phyloP scores from a whole-genome alignment of 768 basidiomycete genomes.

The Leccinum aurantiacum region DNA sequence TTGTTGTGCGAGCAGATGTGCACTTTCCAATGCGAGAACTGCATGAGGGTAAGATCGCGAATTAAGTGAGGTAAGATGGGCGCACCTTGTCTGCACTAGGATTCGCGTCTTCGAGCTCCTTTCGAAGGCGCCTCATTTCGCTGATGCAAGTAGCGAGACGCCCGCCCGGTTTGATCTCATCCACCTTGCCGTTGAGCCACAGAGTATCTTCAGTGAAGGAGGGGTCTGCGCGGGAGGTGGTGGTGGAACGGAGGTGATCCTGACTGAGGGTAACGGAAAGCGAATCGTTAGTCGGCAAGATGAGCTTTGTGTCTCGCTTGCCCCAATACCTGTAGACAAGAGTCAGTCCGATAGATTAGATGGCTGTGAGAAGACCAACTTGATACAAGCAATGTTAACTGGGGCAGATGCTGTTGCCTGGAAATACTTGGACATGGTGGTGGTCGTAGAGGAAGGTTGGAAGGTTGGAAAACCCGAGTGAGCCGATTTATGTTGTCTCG shows the following conservation, averaged over 20 bases:
- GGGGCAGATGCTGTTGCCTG: conserved; percentile 91
- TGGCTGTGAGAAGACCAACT: conserved; percentile 48
- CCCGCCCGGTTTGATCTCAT: conserved; percentile 80
- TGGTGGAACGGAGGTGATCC: conserved; percentile 92
- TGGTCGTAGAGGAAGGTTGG: conserved; percentile 13
- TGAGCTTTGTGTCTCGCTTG: conserved; percentile 92
- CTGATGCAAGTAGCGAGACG: conserved; percentile 81
- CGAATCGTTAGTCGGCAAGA: conserved; percentile 96
- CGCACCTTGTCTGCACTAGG: conserved; percentile 63
- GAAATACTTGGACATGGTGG: conserved; percentile 54
- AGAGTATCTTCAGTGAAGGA: conserved; percentile 74
- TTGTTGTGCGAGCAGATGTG: conserved; percentile 97
- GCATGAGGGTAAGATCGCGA: conserved; percentile 1
- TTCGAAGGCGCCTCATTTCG: conserved; percentile 81
- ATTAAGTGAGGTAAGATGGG: neutral
- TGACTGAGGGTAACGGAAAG: conserved; percentile 97
- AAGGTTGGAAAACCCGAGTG: neutral
- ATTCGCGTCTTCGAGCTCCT: conserved; percentile 70
- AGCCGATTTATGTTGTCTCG: conserved; percentile 15
- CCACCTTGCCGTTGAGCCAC: conserved; percentile 94
- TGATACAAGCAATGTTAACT: conserved; percentile 98
- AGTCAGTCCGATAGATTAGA: conserved; percentile 6
- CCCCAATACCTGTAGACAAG: conserved; percentile 86
- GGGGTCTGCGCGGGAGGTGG: conserved; percentile 83
- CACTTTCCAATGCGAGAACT: conserved; percentile 49